Percentiles rank a stretch among this genome's conserved stretches.
phyloP scores from a whole-genome alignment of 352 stramenopile genomes.

The Thalassiosira mediterranea region DNA sequence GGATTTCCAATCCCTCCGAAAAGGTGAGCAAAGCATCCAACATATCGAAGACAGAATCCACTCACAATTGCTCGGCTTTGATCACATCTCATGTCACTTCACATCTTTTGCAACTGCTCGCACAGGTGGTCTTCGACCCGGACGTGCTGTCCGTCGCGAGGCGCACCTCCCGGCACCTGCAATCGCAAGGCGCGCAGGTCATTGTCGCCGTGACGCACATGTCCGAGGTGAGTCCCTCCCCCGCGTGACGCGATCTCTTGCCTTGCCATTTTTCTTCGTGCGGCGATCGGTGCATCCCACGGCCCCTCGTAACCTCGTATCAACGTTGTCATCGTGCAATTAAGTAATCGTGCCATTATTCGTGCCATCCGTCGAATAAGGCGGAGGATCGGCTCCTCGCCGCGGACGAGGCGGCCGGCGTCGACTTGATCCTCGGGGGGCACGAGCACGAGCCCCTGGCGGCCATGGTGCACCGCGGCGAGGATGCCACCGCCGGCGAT shows the following conservation, averaged over 20 bases:
- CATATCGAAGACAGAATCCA: neutral
- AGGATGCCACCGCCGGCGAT: neutral
- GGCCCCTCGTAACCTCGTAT: no score
- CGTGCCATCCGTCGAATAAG: neutral
- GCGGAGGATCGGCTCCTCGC: conserved; percentile 85
- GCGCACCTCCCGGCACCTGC: conserved; percentile 9
- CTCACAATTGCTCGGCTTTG: neutral
- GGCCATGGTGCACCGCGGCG: conserved; percentile 74
- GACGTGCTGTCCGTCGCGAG: conserved; percentile 38
- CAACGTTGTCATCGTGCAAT: no score
- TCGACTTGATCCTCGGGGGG: conserved; percentile 89
- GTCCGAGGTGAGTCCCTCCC: conserved; percentile 62
- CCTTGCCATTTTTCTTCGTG: no score
- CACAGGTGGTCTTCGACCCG: conserved; percentile 31
- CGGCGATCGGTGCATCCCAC: no score
- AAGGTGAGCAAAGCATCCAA: neutral
- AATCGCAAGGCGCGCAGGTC: conserved; percentile 79
- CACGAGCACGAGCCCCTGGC: conserved; percentile 92
- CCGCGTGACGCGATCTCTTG: no score
- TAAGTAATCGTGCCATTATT: no score
- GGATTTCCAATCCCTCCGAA: conserved; percentile 43
- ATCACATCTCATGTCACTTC: neutral
- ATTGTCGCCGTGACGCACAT: conserved; percentile 89
- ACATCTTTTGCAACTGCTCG: neutral
- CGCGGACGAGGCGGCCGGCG: conserved; percentile 75